phyloP scores from a whole-genome alignment of 2,329 filamentous ascomycete genomes.

The Ceratocystis colombiana region DNA sequence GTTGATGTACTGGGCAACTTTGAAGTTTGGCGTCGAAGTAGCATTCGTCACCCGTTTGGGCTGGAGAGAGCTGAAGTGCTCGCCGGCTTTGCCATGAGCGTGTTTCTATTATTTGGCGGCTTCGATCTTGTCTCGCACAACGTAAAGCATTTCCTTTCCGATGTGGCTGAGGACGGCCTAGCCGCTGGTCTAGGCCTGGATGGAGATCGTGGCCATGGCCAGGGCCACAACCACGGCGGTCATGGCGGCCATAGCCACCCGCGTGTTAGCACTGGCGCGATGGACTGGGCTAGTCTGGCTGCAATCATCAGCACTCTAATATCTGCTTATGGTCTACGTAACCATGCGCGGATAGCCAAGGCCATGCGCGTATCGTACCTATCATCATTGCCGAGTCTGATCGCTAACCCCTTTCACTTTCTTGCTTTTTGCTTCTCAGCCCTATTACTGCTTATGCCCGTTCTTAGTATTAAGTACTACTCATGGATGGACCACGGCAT shows the following conservation, averaged over 20 bases:
- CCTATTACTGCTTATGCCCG: slow-evolving; percentile 67
- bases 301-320: slow-evolving; percentile 75
- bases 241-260: slow-evolving; percentile 60
- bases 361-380: slow-evolving; percentile 81
- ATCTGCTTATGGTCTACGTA: slow-evolving; percentile 76
- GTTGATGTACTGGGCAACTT: slow-evolving; percentile 95
- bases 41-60: slow-evolving; percentile 85
- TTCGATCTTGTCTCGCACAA: slow-evolving; percentile 92
- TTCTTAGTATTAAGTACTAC: slow-evolving; percentile 69
- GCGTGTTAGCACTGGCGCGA: slow-evolving; percentile 58
- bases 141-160: slow-evolving; percentile 62
- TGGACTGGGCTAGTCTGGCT: slow-evolving; percentile 71
- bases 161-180: slow-evolving; percentile 28
- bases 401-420: slow-evolving; percentile 94
- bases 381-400: slow-evolving; percentile 65
- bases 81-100: slow-evolving; percentile 89
- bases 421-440: slow-evolving; percentile 80
- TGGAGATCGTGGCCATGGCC: background rate
- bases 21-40: slow-evolving; percentile 91
- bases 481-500: slow-evolving; percentile 69
- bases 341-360: slow-evolving; percentile 84
- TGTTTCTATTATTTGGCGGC: slow-evolving; percentile 94
- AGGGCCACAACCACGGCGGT: slow-evolving; percentile 32
- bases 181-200: slow-evolving; percentile 26
- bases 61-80: slow-evolving; percentile 88